Evolutionary conservation across 1,284 basidiomycete species (phyloP).

Genomic region (Flammula alnicola): DNA sequence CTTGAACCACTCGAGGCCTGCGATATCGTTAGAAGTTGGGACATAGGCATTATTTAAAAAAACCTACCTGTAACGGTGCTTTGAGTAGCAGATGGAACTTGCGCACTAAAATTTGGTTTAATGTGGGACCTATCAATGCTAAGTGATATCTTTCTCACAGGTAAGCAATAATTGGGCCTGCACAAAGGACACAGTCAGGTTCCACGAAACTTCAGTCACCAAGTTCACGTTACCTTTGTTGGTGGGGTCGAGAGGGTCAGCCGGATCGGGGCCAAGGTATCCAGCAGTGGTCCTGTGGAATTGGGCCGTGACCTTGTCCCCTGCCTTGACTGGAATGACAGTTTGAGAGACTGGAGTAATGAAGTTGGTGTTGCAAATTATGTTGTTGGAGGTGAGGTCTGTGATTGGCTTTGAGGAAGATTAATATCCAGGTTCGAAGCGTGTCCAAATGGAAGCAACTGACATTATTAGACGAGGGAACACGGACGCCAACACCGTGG

Average conservation of each 20-base stretch:
- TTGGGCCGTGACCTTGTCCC: slow-evolving; percentile 45
- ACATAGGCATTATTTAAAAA: background rate
- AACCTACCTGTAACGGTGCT: slow-evolving; percentile 40
- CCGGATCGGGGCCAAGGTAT: slow-evolving; percentile 41
- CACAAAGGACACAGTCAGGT: background rate
- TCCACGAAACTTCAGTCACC: background rate
- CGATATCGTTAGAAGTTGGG: background rate
- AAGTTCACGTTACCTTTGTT: slow-evolving; percentile 38
- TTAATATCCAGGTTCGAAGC: background rate
- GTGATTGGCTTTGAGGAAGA: slow-evolving; percentile 29
- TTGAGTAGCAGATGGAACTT: slow-evolving; percentile 46
- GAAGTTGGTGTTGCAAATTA: slow-evolving; percentile 35
- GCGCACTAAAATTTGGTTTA: too few relatives aligned
- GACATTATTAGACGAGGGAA: slow-evolving; percentile 41
- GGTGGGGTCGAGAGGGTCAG: slow-evolving; percentile 50
- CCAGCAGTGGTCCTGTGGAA: slow-evolving; percentile 47
- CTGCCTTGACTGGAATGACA: slow-evolving; percentile 48
- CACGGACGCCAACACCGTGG: slow-evolving; percentile 41
- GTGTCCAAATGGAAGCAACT: slow-evolving; percentile 11
- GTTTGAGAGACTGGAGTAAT: slow-evolving; percentile 45
- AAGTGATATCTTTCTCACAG: too few relatives aligned
- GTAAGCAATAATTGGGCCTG: slow-evolving; percentile 46
- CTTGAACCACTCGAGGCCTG: slow-evolving; percentile 50
- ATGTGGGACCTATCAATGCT: too few relatives aligned
- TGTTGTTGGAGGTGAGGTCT: slow-evolving; percentile 32